Base-by-base conservation (phyloP, 768 basidiomycete genomes). In the Mycena floridula region DNA sequence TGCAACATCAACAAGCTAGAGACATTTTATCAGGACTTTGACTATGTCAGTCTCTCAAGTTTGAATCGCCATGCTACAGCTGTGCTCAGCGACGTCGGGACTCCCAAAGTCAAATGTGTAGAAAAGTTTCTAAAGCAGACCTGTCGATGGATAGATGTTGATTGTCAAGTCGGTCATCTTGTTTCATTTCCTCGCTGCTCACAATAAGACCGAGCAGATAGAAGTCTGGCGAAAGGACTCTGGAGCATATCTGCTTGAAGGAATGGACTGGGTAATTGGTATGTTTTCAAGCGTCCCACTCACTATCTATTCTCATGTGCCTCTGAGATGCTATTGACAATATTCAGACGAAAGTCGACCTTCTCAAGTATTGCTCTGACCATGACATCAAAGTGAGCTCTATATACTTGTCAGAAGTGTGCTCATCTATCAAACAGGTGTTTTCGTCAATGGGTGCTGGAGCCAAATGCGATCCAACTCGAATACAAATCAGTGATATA, bases 391-490 rank as follows among this genome's bases (percentile, higher is more conserved):
- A 89, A 69, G 90, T 87, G 38, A 21, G 11, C 16, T 26, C 13
- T 7, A 12, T 45, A 11, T 44, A 40, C 48, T 45, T 30, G 15
- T 12, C 24, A 18, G 11, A 44, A 30, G 16, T 26, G 23, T 26
- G 25, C 12, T 30, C 41, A 75, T 72, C 72, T 79, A 15, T 83
- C 81, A 54, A 75, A 74, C 50, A 88, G 85, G 85, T 94, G 15
- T 96, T 98, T 64, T 91, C 94, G 0, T 92, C 92, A 21, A 96
- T 99, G 92, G 96, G 96, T 23, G 89, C 94, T 3, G 84, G 93
- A 11, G 87, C 93, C 12, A 99, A 98, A 66, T 78, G 77, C 54
- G 96, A 99, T 62, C 94, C 96, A 0, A 95, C 93, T 1, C 80
- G 92, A 30, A 79, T 99, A 21, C 94, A 98, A 62, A 96, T 98